Percentiles rank a stretch among this genome's conserved stretches.
Conservation (phyloP, 108 stramenopile genomes). For the Fistulifera pelliculosa region DNA sequence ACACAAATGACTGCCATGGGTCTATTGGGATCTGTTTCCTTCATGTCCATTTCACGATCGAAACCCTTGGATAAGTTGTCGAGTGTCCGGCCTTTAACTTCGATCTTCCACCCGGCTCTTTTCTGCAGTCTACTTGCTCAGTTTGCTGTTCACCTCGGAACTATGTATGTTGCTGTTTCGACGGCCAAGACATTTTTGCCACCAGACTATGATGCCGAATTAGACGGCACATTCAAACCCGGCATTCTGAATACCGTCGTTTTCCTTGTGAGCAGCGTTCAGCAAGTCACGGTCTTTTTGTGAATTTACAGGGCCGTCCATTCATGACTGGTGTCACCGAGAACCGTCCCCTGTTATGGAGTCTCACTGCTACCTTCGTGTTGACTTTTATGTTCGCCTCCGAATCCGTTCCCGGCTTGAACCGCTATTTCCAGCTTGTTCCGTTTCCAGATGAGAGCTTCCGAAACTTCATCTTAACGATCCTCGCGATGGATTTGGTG, state of each 20-base stretch:
- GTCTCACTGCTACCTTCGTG: slow-evolving; percentile 82
- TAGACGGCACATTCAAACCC: slow-evolving; percentile 91
- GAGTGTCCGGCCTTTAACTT: slow-evolving; percentile 85
- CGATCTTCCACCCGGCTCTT: slow-evolving; percentile 92
- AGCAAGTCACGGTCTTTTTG: slow-evolving; percentile 95
- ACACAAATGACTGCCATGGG: slow-evolving; percentile 94
- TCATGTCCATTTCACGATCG: slow-evolving; percentile 90
- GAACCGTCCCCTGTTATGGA: slow-evolving; percentile 89
- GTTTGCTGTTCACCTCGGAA: slow-evolving; percentile 80
- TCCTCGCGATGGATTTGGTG: slow-evolving; percentile 72
- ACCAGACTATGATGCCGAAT: slow-evolving; percentile 70
- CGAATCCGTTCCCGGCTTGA: slow-evolving; percentile 82
- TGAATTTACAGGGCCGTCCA: slow-evolving; percentile 95
- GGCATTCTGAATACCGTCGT: slow-evolving; percentile 90
- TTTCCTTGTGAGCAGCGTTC: slow-evolving; percentile 91
- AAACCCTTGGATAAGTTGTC: slow-evolving; percentile 91
- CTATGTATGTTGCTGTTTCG: slow-evolving; percentile 80
- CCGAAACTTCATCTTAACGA: slow-evolving; percentile 75
- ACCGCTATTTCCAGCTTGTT: slow-evolving; percentile 95
- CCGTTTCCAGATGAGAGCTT: slow-evolving; percentile 92
- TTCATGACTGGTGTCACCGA: slow-evolving; percentile 98
- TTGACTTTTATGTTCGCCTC: slow-evolving; percentile 88
- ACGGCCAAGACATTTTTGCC: slow-evolving; percentile 74
- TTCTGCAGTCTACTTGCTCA: slow-evolving; percentile 92
- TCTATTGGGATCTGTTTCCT: slow-evolving; percentile 86